These are phyloP conservation scores for Neospermospora avenae DNA, from an alignment of 2,329 filamentous ascomycete genomes.

Conservation along the genomic window DNA sequence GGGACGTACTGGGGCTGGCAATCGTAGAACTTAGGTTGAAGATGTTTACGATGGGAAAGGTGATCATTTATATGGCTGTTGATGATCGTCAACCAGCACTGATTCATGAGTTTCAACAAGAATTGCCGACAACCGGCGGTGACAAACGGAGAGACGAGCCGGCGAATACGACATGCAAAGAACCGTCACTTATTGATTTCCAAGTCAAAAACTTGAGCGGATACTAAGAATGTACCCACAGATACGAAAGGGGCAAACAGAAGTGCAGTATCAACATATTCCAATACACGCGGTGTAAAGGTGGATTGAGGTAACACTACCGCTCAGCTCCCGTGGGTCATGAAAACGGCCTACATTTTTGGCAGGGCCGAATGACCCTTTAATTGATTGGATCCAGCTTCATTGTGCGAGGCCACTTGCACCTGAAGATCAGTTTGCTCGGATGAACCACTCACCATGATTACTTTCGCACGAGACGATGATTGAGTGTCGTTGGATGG, in stretches of 20 bases:
- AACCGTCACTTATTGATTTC: background rate
- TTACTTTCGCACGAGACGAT: background rate
- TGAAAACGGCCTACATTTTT: background rate
- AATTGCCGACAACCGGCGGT: background rate
- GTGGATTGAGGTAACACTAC: background rate
- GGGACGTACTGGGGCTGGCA: background rate
- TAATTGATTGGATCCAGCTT: background rate
- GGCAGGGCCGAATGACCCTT: background rate
- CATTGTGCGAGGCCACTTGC: background rate
- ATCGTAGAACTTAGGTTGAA: background rate
- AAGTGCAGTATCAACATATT: background rate
- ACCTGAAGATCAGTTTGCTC: slow-evolving; percentile 2
- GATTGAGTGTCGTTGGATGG: background rate
- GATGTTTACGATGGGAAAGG: background rate
- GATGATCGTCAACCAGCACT: background rate
- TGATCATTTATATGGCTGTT: background rate
- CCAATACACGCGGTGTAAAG: background rate
- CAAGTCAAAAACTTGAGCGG: background rate
- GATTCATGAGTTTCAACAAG: background rate
- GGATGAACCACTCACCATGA: background rate
- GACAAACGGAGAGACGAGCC: background rate
- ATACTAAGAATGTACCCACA: background rate
- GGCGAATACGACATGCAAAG: background rate
- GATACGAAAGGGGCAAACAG: background rate
- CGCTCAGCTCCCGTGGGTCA: background rate